Percentiles rank a stretch among this genome's conserved stretches.
Evolutionary conservation across 2,329 filamentous ascomycete genomes (phyloP).

Genomic region (Apiospora rasikravindrae): DNA sequence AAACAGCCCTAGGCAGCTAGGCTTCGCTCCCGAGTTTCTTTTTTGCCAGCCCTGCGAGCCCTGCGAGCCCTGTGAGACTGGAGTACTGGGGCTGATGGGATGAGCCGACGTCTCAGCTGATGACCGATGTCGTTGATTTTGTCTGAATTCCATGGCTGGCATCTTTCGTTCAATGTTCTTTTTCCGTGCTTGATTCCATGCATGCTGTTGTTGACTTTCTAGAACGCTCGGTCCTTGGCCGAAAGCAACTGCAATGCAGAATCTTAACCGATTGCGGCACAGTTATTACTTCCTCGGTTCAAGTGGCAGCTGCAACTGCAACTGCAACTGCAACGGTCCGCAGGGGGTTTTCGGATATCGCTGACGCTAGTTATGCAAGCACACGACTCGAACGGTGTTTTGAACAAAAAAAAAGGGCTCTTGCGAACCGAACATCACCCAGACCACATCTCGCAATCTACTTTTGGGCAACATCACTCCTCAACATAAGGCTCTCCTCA

Average conservation of each 20-base stretch:
- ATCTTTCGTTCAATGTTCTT: neutral
- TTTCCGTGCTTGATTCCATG: neutral
- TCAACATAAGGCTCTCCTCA: neutral
- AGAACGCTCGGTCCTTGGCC: neutral
- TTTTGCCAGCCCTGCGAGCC: neutral
- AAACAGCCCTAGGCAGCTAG: neutral
- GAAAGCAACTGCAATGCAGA: neutral
- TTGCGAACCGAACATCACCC: neutral
- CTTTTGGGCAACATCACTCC: neutral
- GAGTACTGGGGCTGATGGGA: neutral
- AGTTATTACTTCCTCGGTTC: neutral
- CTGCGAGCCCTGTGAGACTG: neutral
- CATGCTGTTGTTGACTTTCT: neutral
- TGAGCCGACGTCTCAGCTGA: neutral
- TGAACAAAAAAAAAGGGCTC: neutral
- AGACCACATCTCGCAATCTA: neutral
- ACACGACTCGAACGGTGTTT: neutral
- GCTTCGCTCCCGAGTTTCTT: neutral
- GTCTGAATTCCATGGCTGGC: neutral
- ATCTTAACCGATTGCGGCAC: neutral
- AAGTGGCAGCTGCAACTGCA: neutral
- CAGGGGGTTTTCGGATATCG: neutral
- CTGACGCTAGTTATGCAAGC: neutral
- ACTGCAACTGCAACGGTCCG: neutral
- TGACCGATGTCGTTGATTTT: neutral